Percentiles rank a stretch among this genome's conserved stretches.
phyloP scores from a whole-genome alignment of 768 basidiomycete genomes.

The Rhodotorula babjevae region DNA sequence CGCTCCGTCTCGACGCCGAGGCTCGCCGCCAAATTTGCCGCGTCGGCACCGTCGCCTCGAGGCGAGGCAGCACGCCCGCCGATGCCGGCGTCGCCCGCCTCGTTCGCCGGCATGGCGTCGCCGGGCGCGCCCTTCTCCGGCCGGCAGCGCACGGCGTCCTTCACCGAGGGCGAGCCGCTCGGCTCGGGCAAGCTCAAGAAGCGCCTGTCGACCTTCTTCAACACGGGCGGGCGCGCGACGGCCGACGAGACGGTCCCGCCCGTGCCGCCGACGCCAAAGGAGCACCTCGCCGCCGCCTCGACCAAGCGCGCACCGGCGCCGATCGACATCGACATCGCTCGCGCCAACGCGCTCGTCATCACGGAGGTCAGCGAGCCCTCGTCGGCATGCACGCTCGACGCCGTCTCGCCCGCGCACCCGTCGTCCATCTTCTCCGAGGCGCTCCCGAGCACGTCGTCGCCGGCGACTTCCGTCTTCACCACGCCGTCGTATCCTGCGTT shows the following conservation, averaged over 20 bases:
- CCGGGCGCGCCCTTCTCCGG: background rate
- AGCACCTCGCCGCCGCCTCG: background rate
- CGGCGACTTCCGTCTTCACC: background rate
- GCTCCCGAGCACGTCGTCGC: background rate
- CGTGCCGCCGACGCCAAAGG: constrained; percentile 4
- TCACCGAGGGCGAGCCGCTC: background rate
- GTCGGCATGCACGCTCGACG: constrained; percentile 1
- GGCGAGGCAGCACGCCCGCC: background rate
- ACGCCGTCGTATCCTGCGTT: background rate
- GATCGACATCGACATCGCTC: constrained; percentile 2
- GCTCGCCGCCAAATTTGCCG: constrained; percentile 9
- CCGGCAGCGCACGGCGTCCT: constrained; percentile 5
- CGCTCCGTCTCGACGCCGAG: constrained; percentile 20
- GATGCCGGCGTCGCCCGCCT: background rate
- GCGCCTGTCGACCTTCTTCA: constrained; percentile 15
- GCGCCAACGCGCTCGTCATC: background rate
- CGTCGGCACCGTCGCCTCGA: background rate
- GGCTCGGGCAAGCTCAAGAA: constrained; percentile 6
- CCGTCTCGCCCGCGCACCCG: background rate
- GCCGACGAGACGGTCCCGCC: constrained; percentile 6
- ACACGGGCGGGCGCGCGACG: background rate
- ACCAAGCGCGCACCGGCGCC: background rate
- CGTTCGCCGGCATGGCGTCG: background rate
- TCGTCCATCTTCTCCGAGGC: background rate
- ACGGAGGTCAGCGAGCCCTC: background rate